Percentiles rank a stretch among this genome's conserved stretches.
Evolutionary conservation across 495 filamentous ascomycete species (phyloP).

Genomic region (Podospora australis): DNA sequence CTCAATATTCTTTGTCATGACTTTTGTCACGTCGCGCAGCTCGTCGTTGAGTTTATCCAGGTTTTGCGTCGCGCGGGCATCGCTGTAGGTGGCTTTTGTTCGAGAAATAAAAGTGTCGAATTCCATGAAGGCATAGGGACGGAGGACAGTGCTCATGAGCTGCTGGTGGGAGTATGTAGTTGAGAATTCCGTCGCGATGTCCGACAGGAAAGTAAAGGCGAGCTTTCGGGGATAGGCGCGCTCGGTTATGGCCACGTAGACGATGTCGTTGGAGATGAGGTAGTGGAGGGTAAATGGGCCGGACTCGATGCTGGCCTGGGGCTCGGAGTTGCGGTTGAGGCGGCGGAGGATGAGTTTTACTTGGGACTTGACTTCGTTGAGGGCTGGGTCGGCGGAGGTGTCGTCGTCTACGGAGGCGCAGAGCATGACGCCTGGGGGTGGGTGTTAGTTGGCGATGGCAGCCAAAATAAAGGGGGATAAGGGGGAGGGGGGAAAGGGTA

Average conservation of each 20-base stretch:
- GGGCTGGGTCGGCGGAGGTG: conserved; percentile 57
- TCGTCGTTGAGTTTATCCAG: conserved; percentile 90
- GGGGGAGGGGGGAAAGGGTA: conserved; percentile 24
- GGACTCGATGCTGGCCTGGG: conserved; percentile 87
- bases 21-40: conserved; percentile 92
- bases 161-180: conserved; percentile 70
- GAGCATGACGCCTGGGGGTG: conserved; percentile 70
- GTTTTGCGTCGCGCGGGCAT: conserved; percentile 80
- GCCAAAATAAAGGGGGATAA: conserved; percentile 1
- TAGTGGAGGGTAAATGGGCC: conserved; percentile 79
- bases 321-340: conserved; percentile 78
- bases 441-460: conserved; percentile 13
- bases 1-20: conserved; percentile 99
- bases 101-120: conserved; percentile 96
- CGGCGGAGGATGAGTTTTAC: conserved; percentile 83
- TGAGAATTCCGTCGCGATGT: conserved; percentile 85
- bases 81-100: conserved; percentile 91
- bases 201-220: conserved; percentile 95
- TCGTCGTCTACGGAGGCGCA: conserved; percentile 90
- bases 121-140: conserved; percentile 93
- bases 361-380: conserved; percentile 83
- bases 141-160: conserved; percentile 64
- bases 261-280: conserved; percentile 69
- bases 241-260: conserved; percentile 91
- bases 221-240: conserved; percentile 94